Evolutionary conservation across 176 grass and related monocot species (phyloP), one percentile per base, ranked within the genome.

Genomic region (Canna indica): DNA sequence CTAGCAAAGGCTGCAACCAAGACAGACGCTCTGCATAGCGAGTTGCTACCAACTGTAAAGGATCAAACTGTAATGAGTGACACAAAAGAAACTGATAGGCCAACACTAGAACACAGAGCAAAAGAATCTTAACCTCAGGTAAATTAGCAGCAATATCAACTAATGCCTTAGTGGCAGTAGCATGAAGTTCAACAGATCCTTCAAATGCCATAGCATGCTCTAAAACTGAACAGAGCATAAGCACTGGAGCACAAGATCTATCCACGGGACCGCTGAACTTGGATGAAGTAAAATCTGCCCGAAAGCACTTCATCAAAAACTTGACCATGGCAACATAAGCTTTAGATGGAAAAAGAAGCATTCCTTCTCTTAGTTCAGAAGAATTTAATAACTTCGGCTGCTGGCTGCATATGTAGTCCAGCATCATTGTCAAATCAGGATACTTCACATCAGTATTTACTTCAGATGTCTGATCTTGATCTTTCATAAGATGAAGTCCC

Each of bases 281-380:
- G 47, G 78, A 20, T 35, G 44, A 68, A 69, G 38, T 74, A 81
- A 45, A 64, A 80, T 75, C 79, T 78, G 81, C 73, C 69, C 80
- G 69, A 83, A 96, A 89, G 48, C 92, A 96, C 84, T 91, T 96
- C 88, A 91, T 96, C 62, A 91, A 76, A 82, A 96, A 96, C 76
- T 85, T 89, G 75, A 91, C 68, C 85, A 91, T 96, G 30, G 81
- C 86, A 82, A 96, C 77, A 86, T 83, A 87, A 75, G 92, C 84
- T 84, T 86, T 91, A 82, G 85, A 65, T 76, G 88, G 82, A 59
- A 91, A 86, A 31, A 83, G 33, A 35, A 96, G 67, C 66, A 83
- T 91, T 59, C 67, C 76, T 65, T 88, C 75, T 54, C 62, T 76
- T 59, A 84, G 81, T 18, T 86, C 84, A 50, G 67, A 67, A 72